A percentile compares a stretch with the other conserved stretches of the same genome.
Evolutionary conservation across 768 basidiomycete species (phyloP).

Genomic region (Pleurotus ostreatus): DNA sequence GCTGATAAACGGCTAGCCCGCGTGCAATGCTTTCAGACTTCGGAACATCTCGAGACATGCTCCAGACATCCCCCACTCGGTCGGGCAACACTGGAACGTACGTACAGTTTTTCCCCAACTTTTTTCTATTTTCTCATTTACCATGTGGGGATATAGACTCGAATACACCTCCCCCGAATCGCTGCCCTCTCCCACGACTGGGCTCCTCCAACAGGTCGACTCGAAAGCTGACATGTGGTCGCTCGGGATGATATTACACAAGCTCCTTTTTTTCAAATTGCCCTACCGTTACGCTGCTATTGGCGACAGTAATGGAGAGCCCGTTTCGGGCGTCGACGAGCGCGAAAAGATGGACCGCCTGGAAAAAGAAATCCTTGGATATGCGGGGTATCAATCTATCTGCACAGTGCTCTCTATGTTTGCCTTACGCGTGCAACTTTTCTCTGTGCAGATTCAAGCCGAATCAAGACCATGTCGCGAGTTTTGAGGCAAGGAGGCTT

Average conservation of each 20-base stretch:
- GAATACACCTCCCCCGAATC: conserved; percentile 92
- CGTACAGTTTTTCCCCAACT: conserved; percentile 23
- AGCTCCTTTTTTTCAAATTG: conserved; percentile 84
- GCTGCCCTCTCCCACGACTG: conserved; percentile 62
- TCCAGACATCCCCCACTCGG: conserved; percentile 60
- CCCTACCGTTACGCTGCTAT: conserved; percentile 76
- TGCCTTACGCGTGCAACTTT: background rate
- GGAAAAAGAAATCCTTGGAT: conserved; percentile 68
- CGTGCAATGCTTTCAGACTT: conserved; percentile 95
- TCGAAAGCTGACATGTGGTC: conserved; percentile 98
- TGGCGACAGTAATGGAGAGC: conserved; percentile 39
- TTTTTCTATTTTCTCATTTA: background rate
- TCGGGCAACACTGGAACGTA: conserved; percentile 96
- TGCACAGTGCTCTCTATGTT: background rate
- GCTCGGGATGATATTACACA: conserved; percentile 93
- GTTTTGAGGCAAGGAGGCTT: conserved; percentile 69
- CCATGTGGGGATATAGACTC: conserved; percentile 37
- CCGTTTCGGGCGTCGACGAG: conserved; percentile 39
- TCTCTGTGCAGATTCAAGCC: conserved; percentile 41
- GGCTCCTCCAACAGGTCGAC: conserved; percentile 65
- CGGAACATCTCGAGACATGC: conserved; percentile 90
- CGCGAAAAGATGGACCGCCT: conserved; percentile 63
- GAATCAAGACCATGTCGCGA: conserved; percentile 41
- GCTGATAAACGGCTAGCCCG: conserved; percentile 47
- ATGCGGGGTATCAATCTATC: conserved; percentile 54